Conservation (phyloP, 805 yeast genomes). For the Starmerella kuoi region DNA sequence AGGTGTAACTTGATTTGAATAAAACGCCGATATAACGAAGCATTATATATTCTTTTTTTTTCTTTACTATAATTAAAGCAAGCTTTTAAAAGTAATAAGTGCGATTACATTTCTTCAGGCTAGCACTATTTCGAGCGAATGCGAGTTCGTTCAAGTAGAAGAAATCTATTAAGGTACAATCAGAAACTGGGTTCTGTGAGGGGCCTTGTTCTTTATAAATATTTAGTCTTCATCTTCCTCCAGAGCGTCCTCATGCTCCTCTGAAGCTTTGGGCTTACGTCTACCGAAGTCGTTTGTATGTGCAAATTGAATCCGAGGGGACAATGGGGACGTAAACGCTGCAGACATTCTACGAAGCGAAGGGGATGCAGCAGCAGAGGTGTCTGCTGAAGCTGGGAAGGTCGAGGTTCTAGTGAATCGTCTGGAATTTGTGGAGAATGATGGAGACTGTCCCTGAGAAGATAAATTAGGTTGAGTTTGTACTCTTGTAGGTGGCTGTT, state of each 20-base stretch:
- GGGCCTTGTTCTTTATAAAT: no score
- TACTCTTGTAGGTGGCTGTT: neutral
- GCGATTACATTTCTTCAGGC: no score
- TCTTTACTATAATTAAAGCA: no score
- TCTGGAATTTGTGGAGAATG: no score
- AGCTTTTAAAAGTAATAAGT: no score
- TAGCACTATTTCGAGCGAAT: no score
- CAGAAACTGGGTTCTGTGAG: no score
- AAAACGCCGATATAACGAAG: neutral
- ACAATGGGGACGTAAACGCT: neutral
- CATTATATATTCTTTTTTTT: no score
- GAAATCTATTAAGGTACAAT: no score
- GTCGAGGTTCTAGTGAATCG: no score
- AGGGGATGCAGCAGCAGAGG: neutral
- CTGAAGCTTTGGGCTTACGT: conserved; percentile 3
- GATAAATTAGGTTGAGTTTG: neutral
- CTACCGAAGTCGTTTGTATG: conserved; percentile 18
- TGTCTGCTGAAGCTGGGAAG: neutral
- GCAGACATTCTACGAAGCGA: neutral
- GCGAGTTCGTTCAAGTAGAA: no score
- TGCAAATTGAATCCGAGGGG: conserved; percentile 11
- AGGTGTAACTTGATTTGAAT: conserved; percentile 25
- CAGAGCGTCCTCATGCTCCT: conserved; percentile 3
- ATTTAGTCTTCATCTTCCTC: neutral
- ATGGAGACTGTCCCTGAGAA: no score